Conservation (phyloP, 306 rosid species). For the Rosa rugosa region DNA sequence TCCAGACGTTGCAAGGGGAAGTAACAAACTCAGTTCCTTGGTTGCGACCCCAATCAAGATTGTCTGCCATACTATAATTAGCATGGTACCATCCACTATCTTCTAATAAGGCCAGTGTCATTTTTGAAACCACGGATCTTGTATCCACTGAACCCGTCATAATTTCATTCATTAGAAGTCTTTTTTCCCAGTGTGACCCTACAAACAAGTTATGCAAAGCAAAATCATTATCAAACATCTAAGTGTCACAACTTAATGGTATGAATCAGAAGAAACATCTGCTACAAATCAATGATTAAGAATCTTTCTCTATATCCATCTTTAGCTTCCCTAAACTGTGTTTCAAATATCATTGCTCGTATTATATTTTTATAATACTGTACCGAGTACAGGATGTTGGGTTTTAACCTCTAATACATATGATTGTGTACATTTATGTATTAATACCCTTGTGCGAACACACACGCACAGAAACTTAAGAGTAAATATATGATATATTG, state of each 20-base stretch:
- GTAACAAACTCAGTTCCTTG: slow-evolving; percentile 93
- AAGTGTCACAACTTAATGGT: not conserved
- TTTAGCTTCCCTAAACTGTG: not conserved
- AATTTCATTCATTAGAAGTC: slow-evolving; percentile 97
- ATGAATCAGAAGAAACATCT: not conserved
- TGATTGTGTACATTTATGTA: not conserved
- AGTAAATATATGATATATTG: not conserved
- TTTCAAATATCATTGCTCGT: not conserved
- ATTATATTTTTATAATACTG: not conserved
- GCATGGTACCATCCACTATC: slow-evolving; percentile 99
- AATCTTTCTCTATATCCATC: not conserved
- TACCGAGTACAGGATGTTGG: not conserved
- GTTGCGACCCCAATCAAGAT: slow-evolving; percentile 95
- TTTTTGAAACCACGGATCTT: slow-evolving; percentile 94
- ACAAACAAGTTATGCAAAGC: slow-evolving; percentile 22
- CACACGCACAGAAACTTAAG: not conserved
- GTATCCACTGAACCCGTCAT: slow-evolving; percentile 99
- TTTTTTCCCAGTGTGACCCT: slow-evolving; percentile 99
- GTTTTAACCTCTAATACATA: not conserved
- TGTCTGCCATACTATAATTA: slow-evolving; percentile 97
- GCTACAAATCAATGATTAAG: not conserved
- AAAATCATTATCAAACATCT: not conserved
- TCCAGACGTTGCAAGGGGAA: slow-evolving; percentile 89
- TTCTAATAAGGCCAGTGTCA: slow-evolving; percentile 94
- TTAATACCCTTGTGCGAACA: not conserved